Evolutionary conservation across 1,284 basidiomycete species (phyloP), one percentile per base, ranked within the genome.

Genomic region (Melanopsichium pennsylvanicum): DNA sequence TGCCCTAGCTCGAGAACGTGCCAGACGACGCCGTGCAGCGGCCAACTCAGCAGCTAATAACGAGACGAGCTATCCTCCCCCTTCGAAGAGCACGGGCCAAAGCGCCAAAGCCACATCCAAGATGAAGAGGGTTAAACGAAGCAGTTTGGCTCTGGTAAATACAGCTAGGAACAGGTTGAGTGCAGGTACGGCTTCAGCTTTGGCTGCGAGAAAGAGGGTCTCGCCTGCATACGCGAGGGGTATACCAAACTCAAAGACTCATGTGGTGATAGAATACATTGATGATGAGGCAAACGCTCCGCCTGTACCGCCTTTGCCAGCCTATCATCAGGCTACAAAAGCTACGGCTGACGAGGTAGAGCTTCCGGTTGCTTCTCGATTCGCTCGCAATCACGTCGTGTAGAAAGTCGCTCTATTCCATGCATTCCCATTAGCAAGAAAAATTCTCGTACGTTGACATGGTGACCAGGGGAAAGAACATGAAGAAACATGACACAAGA

Each of bases 81-180:
- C 60, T 1, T 33, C 54, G 0, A 57, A 57, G 34, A 63, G 60
- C 35, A 57, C 52, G 4, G 59, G 60, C 4, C 48, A 63, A 26
- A 57, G 52, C 31, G 26, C 16, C 25, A 39, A 45, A 34, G 13
- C 42, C 4, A n/a, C n/a, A n/a, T 32, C 42, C 32, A 59, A 37
- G 36, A 18, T 60, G 9, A 59, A 50, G 25, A 49, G 16, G 16
- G 54, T 50, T 29, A 61, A 54, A 21, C 38, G 64, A 10, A 27
- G 49, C 12, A 68, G 64, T 16, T 6, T 56, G 18, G 64, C 64
- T 0, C 33, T 68, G n/a, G 64, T 68, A 23, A 55, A 25, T n/a
- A 59, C 31, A 1, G 51, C 62, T 1, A 27, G 62, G 5, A 34
- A 47, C 19, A 37, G 64, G 8, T 26, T 61, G 32, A 68, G 64